phyloP scores from a whole-genome alignment of 176 grass and related monocot genomes.

The Eleusine coracana region DNA sequence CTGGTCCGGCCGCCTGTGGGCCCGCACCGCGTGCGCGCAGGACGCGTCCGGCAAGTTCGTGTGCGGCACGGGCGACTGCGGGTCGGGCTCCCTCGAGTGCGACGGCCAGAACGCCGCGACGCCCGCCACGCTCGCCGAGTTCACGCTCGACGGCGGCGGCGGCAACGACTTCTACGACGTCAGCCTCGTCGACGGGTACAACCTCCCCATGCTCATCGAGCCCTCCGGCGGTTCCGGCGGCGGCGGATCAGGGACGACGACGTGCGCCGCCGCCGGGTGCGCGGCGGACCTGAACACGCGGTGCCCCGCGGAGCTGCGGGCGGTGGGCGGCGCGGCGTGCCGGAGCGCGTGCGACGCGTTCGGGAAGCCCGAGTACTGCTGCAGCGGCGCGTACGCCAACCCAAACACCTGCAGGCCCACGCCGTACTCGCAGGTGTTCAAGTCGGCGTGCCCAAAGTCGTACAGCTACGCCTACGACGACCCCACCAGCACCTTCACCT shows the following conservation, averaged over 20 bases:
- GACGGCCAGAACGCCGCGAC: constrained; percentile 56
- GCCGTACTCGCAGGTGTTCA: constrained; percentile 84
- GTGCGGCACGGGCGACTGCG: constrained; percentile 90
- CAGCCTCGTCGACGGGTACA: constrained; percentile 92
- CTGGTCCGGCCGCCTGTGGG: constrained; percentile 85
- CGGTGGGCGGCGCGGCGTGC: constrained; percentile 70
- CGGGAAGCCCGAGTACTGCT: constrained; percentile 90
- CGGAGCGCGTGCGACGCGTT: constrained; percentile 91
- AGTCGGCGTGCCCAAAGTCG: constrained; percentile 86
- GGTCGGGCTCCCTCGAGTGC: constrained; percentile 76
- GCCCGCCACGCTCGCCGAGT: constrained; percentile 80
- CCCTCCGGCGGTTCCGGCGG: constrained; percentile 29
- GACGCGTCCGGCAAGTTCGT: constrained; percentile 42
- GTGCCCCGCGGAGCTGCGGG: constrained; percentile 77
- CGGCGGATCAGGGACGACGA: background rate
- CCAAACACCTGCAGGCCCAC: constrained; percentile 77
- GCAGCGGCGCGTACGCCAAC: constrained; percentile 83
- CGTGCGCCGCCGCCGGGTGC: constrained; percentile 76
- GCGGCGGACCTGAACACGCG: constrained; percentile 67
- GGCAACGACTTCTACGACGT: constrained; percentile 97
- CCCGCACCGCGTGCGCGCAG: constrained; percentile 69
- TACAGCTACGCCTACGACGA: constrained; percentile 99
- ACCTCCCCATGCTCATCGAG: constrained; percentile 78
- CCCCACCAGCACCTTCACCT: constrained; percentile 90
- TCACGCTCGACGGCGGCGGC: constrained; percentile 64